A percentile compares a stretch with the other conserved stretches of the same genome.
Conservation (phyloP, 768 basidiomycete genomes). For the Boletus vinaceobasis region DNA sequence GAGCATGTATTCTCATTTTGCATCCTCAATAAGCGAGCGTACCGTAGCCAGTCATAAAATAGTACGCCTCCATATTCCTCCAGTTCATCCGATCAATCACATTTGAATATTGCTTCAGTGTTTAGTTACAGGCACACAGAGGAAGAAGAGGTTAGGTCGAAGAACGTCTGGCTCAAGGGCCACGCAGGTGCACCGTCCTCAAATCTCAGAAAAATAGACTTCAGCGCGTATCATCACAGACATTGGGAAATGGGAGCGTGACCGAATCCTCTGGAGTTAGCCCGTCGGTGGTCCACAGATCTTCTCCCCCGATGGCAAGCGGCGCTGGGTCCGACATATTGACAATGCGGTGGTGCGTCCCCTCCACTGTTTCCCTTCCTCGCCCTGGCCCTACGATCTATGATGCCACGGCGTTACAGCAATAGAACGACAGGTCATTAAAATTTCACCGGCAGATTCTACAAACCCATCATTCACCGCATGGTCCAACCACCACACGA, state of each 20-base stretch:
- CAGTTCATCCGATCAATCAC: too few species aligned
- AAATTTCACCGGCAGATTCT: slow-evolving; percentile 56
- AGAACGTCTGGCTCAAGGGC: slow-evolving; percentile 11
- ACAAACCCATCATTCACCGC: slow-evolving; percentile 57
- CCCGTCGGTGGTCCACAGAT: slow-evolving; percentile 59
- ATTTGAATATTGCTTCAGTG: too few species aligned
- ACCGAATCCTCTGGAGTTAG: slow-evolving; percentile 60
- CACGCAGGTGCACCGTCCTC: too few species aligned
- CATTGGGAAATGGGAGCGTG: too few species aligned
- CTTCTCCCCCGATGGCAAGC: slow-evolving; percentile 45
- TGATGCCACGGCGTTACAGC: not conserved
- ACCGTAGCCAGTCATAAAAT: too few species aligned
- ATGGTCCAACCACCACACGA: slow-evolving; percentile 55
- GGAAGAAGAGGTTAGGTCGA: too few species aligned
- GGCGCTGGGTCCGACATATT: slow-evolving; percentile 58
- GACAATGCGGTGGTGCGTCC: slow-evolving; percentile 50
- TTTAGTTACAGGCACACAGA: too few species aligned
- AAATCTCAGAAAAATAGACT: too few species aligned
- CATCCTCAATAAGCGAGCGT: too few species aligned
- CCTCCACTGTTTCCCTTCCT: not conserved
- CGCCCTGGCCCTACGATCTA: not conserved
- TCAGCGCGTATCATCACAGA: too few species aligned
- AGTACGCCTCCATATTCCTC: too few species aligned
- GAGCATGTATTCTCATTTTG: slow-evolving; percentile 30
- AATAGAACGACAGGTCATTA: slow-evolving; percentile 44